Base-by-base conservation (phyloP, 2,329 filamentous ascomycete species). In the Colletotrichum zoysiae region DNA sequence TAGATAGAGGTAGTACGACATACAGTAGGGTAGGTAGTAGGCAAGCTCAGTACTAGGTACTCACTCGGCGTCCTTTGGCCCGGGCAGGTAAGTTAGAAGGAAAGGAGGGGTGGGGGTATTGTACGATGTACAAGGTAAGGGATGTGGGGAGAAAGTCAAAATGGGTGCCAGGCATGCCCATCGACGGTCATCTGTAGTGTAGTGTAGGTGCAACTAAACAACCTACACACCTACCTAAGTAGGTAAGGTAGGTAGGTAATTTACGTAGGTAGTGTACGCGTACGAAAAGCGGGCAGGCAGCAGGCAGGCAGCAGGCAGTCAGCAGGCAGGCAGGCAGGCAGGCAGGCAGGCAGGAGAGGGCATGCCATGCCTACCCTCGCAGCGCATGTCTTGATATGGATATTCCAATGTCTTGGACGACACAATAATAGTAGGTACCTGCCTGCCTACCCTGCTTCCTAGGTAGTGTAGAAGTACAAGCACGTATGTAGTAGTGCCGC, bases 61-160 rank as follows among this genome's bases (percentile, higher is more conserved):
- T 30, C 30, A 30, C 30, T 30, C 30, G 8, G 8, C 35, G 5
- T 38, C 35, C 20, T 23, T 40, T 38, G 53, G 44, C 30, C 3
- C 30, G 4, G 58, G 44, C 59, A 61, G 44, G 26, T 44, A 61
- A 50, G 5, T 40, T 6, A n/a, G 26, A 26, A 48, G 9, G 11
- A 38, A 14, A 44, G 18, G 46, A 48, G n/a, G 44, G 33, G 30
- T 3, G 40, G 9, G 44, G 30, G 30, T 3, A 30, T 30, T 30
- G 30, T 30, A 38, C 59, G 30, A 51, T 30, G 30, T 30, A 38
- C 59, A 40, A 51, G 59, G 59, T 33, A 26, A 51, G 59, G 59
- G 44, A 38, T 20, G 46, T 18, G 20, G 44, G 40, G 23, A 51
- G 46, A 51, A 51, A 40, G 44, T 7, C 33, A 62, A 26, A 44